Evolutionary conservation across 805 yeast species (phyloP), one percentile per base, ranked within the genome.

Genomic region (Ogataea polymorpha): DNA sequence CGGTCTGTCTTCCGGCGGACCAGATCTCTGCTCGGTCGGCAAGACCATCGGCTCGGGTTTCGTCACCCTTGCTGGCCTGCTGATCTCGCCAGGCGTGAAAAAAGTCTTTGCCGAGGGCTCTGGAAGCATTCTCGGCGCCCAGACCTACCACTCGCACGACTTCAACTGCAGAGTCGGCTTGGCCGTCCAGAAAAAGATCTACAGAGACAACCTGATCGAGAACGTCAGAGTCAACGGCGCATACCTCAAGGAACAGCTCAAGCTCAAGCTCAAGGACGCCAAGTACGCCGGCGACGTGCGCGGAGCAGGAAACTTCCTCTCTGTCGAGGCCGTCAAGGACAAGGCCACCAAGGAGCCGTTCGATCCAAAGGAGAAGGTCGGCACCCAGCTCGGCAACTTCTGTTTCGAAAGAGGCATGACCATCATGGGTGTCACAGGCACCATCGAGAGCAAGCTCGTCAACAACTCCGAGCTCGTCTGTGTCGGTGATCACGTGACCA

Each of bases 241-340:
- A 41, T 58, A 68, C 44, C 48, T 75, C 51, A 75, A 68, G 45
- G 51, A 49, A 13, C 59, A 55, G 48, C 58, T 75, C 35, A 58
- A 60, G 43, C 59, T 59, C 23, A 57, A 59, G 28, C 49, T 72
- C 14, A 61, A 62, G 34, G 62, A 62, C 32, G 55, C 54, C 44
- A 60, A 60, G 37, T 64, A 70, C 37, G 78, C 69, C 16, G 85
- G 82, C 44, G 80, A 79, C 49, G 71, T 79, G 27, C 70, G 86
- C 60, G 86, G 86, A 40, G 64, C 75, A 42, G 85, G 84, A 46
- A 74, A 77, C 28, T 79, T 79, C 61, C 68, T 80, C 72, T 66
- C 78, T 4, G 52, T 79, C 34, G 85, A 79, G 58, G 65, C 77
- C 37, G 82, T 77, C 44, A 69, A 75, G 52, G 70, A 79, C 53